phyloP scores from a whole-genome alignment of 108 stramenopile species.

The Aurantiochytrium sp. region DNA sequence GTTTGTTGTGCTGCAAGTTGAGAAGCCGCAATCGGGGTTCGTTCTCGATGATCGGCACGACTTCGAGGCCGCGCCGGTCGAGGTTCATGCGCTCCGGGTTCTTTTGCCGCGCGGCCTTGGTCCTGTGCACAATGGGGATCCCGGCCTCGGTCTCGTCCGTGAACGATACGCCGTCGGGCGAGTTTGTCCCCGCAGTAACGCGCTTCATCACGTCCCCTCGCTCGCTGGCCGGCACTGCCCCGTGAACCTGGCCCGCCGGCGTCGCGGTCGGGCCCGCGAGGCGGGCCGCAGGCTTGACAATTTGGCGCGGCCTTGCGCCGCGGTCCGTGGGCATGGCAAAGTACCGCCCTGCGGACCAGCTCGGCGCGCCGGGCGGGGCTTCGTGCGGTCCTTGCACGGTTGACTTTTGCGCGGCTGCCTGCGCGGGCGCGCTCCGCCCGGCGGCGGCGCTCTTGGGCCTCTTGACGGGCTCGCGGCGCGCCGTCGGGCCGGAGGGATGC shows the following conservation, averaged over 20 bases:
- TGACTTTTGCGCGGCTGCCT: background rate
- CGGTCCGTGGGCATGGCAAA: background rate
- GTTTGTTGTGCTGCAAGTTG: slow-evolving; percentile 57
- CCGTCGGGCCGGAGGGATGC: background rate
- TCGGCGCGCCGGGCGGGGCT: background rate
- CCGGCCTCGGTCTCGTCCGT: background rate
- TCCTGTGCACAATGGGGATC: background rate
- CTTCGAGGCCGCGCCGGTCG: slow-evolving; percentile 45
- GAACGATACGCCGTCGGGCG: background rate
- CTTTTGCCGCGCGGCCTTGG: background rate
- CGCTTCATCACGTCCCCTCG: no score
- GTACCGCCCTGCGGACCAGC: background rate
- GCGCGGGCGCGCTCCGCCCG: background rate
- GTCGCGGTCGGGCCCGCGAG: background rate
- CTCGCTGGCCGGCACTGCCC: no score
- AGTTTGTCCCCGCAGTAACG: background rate
- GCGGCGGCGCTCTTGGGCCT: background rate
- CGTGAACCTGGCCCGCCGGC: background rate
- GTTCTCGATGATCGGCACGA: slow-evolving; percentile 46
- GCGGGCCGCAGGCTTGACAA: background rate
- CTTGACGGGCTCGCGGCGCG: background rate
- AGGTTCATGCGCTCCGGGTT: slow-evolving; percentile 41
- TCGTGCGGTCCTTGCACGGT: background rate
- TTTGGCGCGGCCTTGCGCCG: background rate
- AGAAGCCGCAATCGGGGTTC: slow-evolving; percentile 49